Percentiles rank a stretch among this genome's conserved stretches.
These are phyloP conservation scores for Beauveria caledonica DNA, from an alignment of 2,329 filamentous ascomycete species.

Conservation along the genomic window DNA sequence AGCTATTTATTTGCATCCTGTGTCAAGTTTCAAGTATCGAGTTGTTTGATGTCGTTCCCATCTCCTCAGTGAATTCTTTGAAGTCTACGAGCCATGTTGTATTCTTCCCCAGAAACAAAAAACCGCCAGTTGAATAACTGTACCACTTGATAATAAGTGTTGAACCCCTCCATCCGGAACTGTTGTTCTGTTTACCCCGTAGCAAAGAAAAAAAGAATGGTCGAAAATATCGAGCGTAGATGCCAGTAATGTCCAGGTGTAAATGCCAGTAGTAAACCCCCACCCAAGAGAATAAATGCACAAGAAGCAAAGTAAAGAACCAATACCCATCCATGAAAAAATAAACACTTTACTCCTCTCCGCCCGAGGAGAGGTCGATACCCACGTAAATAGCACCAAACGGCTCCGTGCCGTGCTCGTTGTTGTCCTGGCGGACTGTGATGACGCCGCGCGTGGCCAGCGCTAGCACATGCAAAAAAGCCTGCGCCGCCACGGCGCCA, in stretches of 20 bases:
- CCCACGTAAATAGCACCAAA: constrained; percentile 43
- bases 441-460: constrained; percentile 60
- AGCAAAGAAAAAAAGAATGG: not conserved
- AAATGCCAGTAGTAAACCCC: not conserved
- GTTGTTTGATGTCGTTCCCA: not conserved
- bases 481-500: constrained; percentile 61
- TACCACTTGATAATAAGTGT: not conserved
- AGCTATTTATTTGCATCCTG: not conserved
- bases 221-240: not conserved
- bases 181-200: not conserved
- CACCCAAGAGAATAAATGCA: constrained; percentile 6
- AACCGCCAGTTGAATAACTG: not conserved
- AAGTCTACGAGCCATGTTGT: not conserved
- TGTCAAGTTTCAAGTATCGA: too few species aligned
- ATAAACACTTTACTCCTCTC: not conserved
- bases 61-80: not conserved
- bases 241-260: not conserved
- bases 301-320: not conserved
- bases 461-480: constrained; percentile 64
- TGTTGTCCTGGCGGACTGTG: constrained; percentile 50
- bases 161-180: not conserved
- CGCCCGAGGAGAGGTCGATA: constrained; percentile 18
- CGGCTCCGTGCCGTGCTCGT: constrained; percentile 22
- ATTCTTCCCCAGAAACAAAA: not conserved
- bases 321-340: not conserved